Evolutionary conservation across 495 filamentous ascomycete species (phyloP).

Genomic region (Trichoderma virens): DNA sequence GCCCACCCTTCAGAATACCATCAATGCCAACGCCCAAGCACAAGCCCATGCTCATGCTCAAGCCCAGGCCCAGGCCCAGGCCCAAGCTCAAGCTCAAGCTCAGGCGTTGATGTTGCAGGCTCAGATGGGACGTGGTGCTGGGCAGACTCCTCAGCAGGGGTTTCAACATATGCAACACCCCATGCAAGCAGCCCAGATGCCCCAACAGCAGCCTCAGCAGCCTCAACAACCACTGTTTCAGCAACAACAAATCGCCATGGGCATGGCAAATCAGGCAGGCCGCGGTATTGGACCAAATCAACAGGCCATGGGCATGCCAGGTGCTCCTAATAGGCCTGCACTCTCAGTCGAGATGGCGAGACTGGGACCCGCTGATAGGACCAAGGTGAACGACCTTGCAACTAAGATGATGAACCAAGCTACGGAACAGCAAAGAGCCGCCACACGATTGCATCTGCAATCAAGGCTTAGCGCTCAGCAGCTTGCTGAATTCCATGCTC

Average conservation of each 20-base stretch:
- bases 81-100: slow-evolving; percentile 36
- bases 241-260: slow-evolving; percentile 26
- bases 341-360: slow-evolving; percentile 15
- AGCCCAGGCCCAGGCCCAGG: slow-evolving; percentile 28
- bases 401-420: slow-evolving; percentile 18
- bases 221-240: not conserved
- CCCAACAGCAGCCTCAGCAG: slow-evolving; percentile 24
- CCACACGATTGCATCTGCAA: slow-evolving; percentile 26
- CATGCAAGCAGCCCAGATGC: slow-evolving; percentile 39
- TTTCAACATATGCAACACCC: slow-evolving; percentile 43
- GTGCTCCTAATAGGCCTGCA: slow-evolving; percentile 19
- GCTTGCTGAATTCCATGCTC: slow-evolving; percentile 25
- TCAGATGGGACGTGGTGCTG: slow-evolving; percentile 21
- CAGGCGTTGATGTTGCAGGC: slow-evolving; percentile 33
- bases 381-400: slow-evolving; percentile 23
- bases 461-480: slow-evolving; percentile 22
- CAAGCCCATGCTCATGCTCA: slow-evolving; percentile 27
- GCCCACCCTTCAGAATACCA: slow-evolving; percentile 30
- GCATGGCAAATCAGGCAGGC: slow-evolving; percentile 24
- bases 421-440: slow-evolving; percentile 25
- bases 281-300: slow-evolving; percentile 30
- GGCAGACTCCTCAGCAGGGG: slow-evolving; percentile 32
- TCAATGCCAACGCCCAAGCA: slow-evolving; percentile 33
- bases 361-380: slow-evolving; percentile 23
- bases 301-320: slow-evolving; percentile 31